Evolutionary conservation across 345 rosid species (phyloP).

Genomic region (Hevea brasiliensis): DNA sequence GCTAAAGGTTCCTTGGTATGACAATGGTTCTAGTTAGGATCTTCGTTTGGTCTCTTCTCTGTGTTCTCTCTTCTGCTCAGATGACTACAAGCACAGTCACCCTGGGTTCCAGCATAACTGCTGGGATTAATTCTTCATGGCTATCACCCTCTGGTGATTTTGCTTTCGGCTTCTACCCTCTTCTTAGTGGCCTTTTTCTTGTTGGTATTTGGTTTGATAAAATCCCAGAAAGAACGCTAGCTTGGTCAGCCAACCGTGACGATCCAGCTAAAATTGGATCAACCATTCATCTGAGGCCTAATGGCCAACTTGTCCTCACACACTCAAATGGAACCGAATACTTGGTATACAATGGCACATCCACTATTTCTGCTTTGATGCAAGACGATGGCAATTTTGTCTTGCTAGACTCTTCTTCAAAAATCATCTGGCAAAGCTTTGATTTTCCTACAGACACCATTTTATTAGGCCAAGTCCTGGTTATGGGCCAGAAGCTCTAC

Average conservation of each 20-base stretch:
- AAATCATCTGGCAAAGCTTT: slow-evolving; percentile 34
- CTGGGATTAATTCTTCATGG: slow-evolving; percentile 35
- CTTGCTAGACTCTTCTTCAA: slow-evolving; percentile 17
- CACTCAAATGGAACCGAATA: slow-evolving; percentile 28
- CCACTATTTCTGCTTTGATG: slow-evolving; percentile 20
- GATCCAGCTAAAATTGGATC: slow-evolving; percentile 33
- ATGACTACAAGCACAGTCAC: not conserved
- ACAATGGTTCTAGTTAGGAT: slow-evolving; percentile 11
- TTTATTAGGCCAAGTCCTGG: slow-evolving; percentile 29
- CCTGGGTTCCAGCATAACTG: slow-evolving; percentile 27
- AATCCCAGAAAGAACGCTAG: slow-evolving; percentile 30
- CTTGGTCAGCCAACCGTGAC: slow-evolving; percentile 38
- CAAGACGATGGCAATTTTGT: slow-evolving; percentile 31
- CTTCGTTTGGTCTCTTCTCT: slow-evolving; percentile 8
- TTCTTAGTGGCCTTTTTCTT: slow-evolving; percentile 22
- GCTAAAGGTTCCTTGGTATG: not conserved
- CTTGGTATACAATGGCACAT: slow-evolving; percentile 24
- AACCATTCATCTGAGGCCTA: slow-evolving; percentile 15
- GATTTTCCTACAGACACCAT: slow-evolving; percentile 29
- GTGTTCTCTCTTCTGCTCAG: slow-evolving; percentile 25
- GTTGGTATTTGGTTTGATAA: slow-evolving; percentile 38
- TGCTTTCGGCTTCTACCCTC: slow-evolving; percentile 37
- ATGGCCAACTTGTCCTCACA: slow-evolving; percentile 30
- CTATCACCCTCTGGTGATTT: slow-evolving; percentile 32
- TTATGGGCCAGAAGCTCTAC: slow-evolving; percentile 26